Evolutionary conservation across 2,329 filamentous ascomycete species (phyloP).

Genomic region (Fusarium sterilihyphosum): DNA sequence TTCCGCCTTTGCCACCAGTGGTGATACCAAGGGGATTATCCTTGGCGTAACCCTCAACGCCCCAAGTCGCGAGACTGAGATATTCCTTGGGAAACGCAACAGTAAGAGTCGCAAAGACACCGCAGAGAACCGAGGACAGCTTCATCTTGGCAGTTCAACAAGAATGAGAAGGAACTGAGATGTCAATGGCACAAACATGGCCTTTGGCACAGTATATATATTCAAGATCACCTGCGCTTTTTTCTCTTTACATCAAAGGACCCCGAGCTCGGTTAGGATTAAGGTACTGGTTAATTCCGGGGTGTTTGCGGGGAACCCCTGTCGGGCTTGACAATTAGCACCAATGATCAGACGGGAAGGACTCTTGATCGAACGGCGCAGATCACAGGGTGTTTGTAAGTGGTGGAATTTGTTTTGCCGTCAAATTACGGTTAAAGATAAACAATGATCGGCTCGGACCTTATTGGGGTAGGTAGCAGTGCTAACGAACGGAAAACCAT

Average conservation of each 20-base stretch:
- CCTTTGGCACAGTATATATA: slow-evolving; percentile 4
- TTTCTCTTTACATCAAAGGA: not conserved
- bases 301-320: slow-evolving; percentile 32
- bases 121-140: slow-evolving; percentile 16
- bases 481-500: not conserved
- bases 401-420: slow-evolving; percentile 6
- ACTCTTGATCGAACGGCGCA: not conserved
- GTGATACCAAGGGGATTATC: slow-evolving; percentile 52
- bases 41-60: slow-evolving; percentile 43
- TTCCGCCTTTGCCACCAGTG: slow-evolving; percentile 55
- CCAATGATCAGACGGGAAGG: slow-evolving; percentile 19
- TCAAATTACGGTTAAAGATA: slow-evolving; percentile 19
- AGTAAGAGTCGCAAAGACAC: slow-evolving; percentile 19
- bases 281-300: not conserved
- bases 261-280: slow-evolving; percentile 6
- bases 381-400: fast-evolving
- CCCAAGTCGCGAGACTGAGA: slow-evolving; percentile 37
- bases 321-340: slow-evolving; percentile 28
- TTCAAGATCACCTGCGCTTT: not conserved
- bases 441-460: slow-evolving; percentile 1
- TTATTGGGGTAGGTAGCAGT: not conserved
- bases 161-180: not conserved
- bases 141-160: slow-evolving; percentile 22
- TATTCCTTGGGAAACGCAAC: slow-evolving; percentile 32
- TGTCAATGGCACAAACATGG: not conserved